Conservation (phyloP, 805 yeast genomes). For the Metschnikowia borealis region DNA sequence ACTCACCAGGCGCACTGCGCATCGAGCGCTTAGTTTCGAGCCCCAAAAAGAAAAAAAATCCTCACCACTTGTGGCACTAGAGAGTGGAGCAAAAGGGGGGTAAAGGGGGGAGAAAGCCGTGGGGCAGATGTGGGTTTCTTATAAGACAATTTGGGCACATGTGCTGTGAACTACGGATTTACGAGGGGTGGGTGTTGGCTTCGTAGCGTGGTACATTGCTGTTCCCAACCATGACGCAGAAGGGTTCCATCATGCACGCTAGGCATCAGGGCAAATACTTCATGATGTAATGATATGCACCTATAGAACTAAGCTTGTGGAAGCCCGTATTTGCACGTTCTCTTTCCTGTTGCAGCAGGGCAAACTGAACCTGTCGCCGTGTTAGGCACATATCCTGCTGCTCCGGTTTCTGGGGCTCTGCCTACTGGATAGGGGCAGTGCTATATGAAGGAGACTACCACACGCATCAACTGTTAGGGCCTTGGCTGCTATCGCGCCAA, state of each 20-base stretch:
- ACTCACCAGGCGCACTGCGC: slow-evolving; percentile 1
- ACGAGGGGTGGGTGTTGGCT: too few relatives aligned
- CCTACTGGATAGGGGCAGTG: not conserved
- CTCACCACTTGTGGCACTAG: not conserved
- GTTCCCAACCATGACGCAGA: not conserved
- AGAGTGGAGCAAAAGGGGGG: not conserved
- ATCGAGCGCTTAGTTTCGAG: slow-evolving; percentile 1
- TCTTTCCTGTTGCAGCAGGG: not conserved
- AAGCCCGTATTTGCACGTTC: too few relatives aligned
- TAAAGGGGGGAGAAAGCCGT: not conserved
- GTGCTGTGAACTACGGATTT: too few relatives aligned
- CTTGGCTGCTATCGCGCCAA: too few relatives aligned
- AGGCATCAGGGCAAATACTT: not conserved
- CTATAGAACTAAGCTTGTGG: not conserved
- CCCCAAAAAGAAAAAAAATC: not conserved
- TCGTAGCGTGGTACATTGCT: not conserved
- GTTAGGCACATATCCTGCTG: not conserved
- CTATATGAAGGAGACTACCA: not conserved
- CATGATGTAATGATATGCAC: not conserved
- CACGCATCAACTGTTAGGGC: not conserved
- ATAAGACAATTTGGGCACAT: too few relatives aligned
- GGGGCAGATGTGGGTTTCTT: too few relatives aligned
- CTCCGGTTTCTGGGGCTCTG: not conserved
- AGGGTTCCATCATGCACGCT: not conserved
- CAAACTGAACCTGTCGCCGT: not conserved